These are phyloP conservation scores for Yamadazyma sp. DNA, from an alignment of 1,139 yeast species.

Conservation along the genomic window DNA sequence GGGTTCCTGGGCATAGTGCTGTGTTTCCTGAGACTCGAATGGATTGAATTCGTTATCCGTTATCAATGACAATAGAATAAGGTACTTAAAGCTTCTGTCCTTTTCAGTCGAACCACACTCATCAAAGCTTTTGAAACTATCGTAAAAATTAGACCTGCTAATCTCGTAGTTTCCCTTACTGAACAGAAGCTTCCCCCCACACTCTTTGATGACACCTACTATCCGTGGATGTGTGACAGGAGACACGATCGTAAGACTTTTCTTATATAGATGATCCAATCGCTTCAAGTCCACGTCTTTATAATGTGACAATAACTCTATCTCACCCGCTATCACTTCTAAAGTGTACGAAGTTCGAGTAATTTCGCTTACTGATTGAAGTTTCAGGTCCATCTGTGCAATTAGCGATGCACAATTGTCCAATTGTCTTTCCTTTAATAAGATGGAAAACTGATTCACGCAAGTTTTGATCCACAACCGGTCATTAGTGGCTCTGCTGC, in stretches of 20 bases:
- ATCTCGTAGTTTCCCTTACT: conserved; percentile 57
- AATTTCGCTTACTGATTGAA: conserved; percentile 42
- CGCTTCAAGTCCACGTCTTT: conserved; percentile 31
- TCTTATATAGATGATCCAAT: conserved; percentile 49
- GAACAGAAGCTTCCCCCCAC: conserved; percentile 72
- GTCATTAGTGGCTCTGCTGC: conserved; percentile 34
- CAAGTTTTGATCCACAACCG: conserved; percentile 58
- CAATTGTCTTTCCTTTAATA: conserved; percentile 39
- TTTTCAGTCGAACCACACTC: conserved; percentile 68
- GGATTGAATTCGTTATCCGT: conserved; percentile 69
- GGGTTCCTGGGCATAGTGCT: conserved; percentile 38
- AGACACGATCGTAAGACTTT: conserved; percentile 49
- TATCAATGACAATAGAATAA: conserved; percentile 62
- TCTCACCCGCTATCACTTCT: conserved; percentile 68
- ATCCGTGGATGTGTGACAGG: conserved; percentile 78
- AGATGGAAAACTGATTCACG: conserved; percentile 49
- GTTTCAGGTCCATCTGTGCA: conserved; percentile 36
- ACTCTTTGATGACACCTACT: conserved; percentile 69
- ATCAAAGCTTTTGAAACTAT: conserved; percentile 73
- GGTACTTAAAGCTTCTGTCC: conserved; percentile 60
- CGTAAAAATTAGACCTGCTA: conserved; percentile 68
- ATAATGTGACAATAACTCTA: conserved; percentile 45
- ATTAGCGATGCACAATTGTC: conserved; percentile 42
- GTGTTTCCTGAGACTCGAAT: conserved; percentile 61
- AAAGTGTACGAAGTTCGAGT: conserved; percentile 48